A percentile compares a stretch with the other conserved stretches of the same genome.
phyloP scores from a whole-genome alignment of 2,329 filamentous ascomycete genomes.

The Colletotrichum orchidophilum region DNA sequence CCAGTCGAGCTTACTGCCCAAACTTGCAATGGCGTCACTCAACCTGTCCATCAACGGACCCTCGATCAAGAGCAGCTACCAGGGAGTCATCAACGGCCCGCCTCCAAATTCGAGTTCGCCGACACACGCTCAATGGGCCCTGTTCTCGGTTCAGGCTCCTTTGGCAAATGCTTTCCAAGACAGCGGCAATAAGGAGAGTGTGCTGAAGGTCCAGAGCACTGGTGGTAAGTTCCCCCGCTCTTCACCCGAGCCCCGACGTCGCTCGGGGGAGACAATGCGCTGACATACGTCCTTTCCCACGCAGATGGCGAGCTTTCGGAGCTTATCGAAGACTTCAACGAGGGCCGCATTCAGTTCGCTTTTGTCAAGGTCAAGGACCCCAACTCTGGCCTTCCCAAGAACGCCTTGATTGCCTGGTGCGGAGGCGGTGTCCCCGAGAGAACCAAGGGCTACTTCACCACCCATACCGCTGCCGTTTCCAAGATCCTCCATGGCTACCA shows the following conservation, averaged over 20 bases:
- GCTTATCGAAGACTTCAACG: slow-evolving; percentile 94
- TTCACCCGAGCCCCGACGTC: slow-evolving; percentile 16
- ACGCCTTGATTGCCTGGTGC: slow-evolving; percentile 94
- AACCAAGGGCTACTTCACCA: slow-evolving; percentile 98
- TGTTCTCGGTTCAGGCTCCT: slow-evolving; percentile 93
- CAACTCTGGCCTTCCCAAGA: slow-evolving; percentile 89
- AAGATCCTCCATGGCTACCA: slow-evolving; percentile 97
- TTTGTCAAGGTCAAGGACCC: slow-evolving; percentile 97
- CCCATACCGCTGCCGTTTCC: slow-evolving; percentile 87
- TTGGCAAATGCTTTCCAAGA: slow-evolving; percentile 94
- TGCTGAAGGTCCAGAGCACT: slow-evolving; percentile 92
- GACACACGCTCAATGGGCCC: slow-evolving; percentile 90
- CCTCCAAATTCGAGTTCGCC: slow-evolving; percentile 70
- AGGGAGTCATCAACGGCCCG: slow-evolving; percentile 64
- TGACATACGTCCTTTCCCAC: slow-evolving; percentile 28
- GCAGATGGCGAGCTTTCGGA: slow-evolving; percentile 90
- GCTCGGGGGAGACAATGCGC: slow-evolving; percentile 25
- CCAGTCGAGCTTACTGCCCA: slow-evolving; percentile 36
- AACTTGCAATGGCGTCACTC: slow-evolving; percentile 75
- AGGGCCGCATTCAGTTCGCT: slow-evolving; percentile 95
- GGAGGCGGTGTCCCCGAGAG: slow-evolving; percentile 97
- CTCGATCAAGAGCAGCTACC: slow-evolving; percentile 85
- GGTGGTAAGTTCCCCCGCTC: slow-evolving; percentile 68
- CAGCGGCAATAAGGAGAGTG: slow-evolving; percentile 85
- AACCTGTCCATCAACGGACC: slow-evolving; percentile 83